Percentiles rank a stretch among this genome's conserved stretches.
Conservation (phyloP, 2,329 filamentous ascomycete species). For the Septoria linicola region DNA sequence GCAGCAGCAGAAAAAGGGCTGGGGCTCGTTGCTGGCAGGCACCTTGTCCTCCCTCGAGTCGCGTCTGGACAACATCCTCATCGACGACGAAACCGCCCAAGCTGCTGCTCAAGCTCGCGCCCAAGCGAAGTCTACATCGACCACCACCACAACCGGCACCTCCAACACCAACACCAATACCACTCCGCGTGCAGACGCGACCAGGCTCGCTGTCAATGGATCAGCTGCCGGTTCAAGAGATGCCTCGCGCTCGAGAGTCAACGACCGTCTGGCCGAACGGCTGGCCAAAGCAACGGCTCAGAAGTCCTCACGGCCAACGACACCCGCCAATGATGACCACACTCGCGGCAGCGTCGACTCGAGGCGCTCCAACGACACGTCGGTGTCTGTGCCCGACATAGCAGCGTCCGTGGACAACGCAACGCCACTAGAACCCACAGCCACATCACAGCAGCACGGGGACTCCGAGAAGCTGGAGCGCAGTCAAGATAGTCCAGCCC, state of each 20-base stretch:
- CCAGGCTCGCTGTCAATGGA: slow-evolving; percentile 27
- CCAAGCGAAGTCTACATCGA: slow-evolving; percentile 32
- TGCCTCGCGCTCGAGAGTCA: slow-evolving; percentile 65
- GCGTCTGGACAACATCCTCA: slow-evolving; percentile 83
- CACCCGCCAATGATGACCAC: slow-evolving; percentile 50
- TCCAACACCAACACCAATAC: slow-evolving; percentile 12
- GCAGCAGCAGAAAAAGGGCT: slow-evolving; percentile 36
- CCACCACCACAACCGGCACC: slow-evolving; percentile 12
- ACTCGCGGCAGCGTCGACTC: slow-evolving; percentile 48
- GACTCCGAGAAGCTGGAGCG: slow-evolving; percentile 8
- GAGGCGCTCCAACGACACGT: slow-evolving; percentile 37
- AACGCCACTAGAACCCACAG: neutral
- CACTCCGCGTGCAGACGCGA: slow-evolving; percentile 28
- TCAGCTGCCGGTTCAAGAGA: slow-evolving; percentile 57
- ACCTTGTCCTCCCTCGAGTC: slow-evolving; percentile 94
- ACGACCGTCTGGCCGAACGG: slow-evolving; percentile 84
- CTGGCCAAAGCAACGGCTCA: slow-evolving; percentile 83
- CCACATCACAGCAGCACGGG: neutral
- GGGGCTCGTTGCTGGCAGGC: slow-evolving; percentile 69
- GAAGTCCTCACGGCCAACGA: slow-evolving; percentile 61
- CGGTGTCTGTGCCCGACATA: slow-evolving; percentile 28
- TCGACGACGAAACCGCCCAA: slow-evolving; percentile 66
- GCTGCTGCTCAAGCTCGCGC: slow-evolving; percentile 43
- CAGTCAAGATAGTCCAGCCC: slow-evolving; percentile 3
- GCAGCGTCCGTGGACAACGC: slow-evolving; percentile 17